Conservation (phyloP, 192 early-diverging fungal species). For the Coemansia biformis region DNA sequence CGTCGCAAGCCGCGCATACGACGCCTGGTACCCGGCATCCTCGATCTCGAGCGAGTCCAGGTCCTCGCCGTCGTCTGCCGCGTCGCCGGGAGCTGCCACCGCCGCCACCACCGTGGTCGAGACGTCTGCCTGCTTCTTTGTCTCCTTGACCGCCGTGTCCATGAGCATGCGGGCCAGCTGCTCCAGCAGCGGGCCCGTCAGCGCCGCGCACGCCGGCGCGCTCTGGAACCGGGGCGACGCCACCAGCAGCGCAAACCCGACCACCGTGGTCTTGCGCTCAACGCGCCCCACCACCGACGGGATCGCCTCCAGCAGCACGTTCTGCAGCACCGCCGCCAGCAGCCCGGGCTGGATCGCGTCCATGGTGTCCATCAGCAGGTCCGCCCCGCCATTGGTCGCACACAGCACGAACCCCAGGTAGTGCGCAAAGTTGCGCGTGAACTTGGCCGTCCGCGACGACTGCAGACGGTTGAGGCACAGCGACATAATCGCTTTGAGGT, state of each 20-base stretch:
- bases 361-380: conserved; percentile 31
- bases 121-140: no score
- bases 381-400: conserved; percentile 19
- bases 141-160: conserved; percentile 37
- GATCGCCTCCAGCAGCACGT: conserved; percentile 38
- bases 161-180: conserved; percentile 37
- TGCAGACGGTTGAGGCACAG: conserved; percentile 55
- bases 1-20: conserved; percentile 73
- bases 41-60: conserved; percentile 71
- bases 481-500: conserved; percentile 58
- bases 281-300: conserved; percentile 31
- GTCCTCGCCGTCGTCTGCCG: conserved; percentile 58
- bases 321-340: conserved; percentile 35
- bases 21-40: conserved; percentile 76
- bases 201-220: conserved; percentile 6
- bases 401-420: conserved; percentile 43
- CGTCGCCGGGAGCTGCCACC: conserved; percentile 27
- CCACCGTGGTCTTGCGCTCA: conserved; percentile 46
- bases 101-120: no score
- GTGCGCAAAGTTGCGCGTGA: conserved; percentile 36
- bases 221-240: conserved; percentile 26
- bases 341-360: conserved; percentile 43
- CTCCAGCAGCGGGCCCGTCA: conserved; percentile 25
- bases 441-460: conserved; percentile 32
- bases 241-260: conserved; percentile 40